Base-by-base conservation (phyloP, 352 stramenopile genomes). In the Phytophthora pini region DNA sequence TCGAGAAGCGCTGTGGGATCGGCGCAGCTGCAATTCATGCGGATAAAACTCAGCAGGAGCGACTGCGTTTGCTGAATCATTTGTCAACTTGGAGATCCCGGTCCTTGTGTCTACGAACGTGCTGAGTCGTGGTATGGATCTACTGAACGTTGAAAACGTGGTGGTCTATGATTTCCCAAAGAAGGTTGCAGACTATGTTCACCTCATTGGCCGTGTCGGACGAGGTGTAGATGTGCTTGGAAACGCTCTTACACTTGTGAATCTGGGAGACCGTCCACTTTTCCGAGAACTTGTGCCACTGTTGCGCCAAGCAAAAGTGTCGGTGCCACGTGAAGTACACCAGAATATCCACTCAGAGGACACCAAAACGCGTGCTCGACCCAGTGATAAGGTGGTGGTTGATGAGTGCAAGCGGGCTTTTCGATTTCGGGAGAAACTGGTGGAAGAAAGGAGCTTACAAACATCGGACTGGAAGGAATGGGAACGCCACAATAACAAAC, bases 141-240 rank as follows among this genome's bases (percentile, higher is more conserved):
- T 92, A 12, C 51, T 92, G 6, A 71, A 80, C 3, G 80, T 92
- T 15, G 66, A 89, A 34, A 82, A 84, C 20, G 80, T 94, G 10
- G 82, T 93, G 8, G 65, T 94, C 2, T 94, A 92, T 63, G 86
- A 94, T 46, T 79, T 89, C 10, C 86, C 86, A 5, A 72, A 72
- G 24, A 82, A 70, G 31, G 47, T 86, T n/a, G 36, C 48, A 11
- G 82, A 92, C 26, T 94, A 86, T 47, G 51, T 94, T 53, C 86
- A 94, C 52, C 55, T 92, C 9, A 72, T 87, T 40, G 86, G 86
- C 12, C 81, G 85, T 12, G 77, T 68, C 13, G 78, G 78, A 4
- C 76, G 80, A 53, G 53, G 65, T 10, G 38, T 44, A 1, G 51
- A 71, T 12, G 12, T 12, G 4, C 54, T 22, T 15, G 77, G 74